A percentile compares a stretch with the other conserved stretches of the same genome.
Evolutionary conservation across 192 early-diverging fungal species (phyloP).

Genomic region (Oehlia diaphana): DNA sequence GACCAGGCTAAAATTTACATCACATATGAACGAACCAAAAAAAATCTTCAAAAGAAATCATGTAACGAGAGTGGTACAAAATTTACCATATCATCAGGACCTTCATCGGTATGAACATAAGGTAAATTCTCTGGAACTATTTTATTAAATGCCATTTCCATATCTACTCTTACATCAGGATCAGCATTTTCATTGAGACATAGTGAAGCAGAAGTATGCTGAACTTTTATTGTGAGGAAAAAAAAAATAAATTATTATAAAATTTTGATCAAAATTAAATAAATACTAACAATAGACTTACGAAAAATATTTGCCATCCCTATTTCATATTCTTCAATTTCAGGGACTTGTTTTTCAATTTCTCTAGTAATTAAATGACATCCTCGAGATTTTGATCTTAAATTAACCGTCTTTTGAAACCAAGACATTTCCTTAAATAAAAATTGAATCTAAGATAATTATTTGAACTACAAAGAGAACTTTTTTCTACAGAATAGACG

Average conservation of each 20-base stretch:
- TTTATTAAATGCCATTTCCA: conserved; percentile 84
- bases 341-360: conserved; percentile 60
- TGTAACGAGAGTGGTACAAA: not conserved
- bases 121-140: conserved; percentile 77
- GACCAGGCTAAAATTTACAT: conserved; percentile 60
- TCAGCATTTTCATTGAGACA: conserved; percentile 89
- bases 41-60: not conserved
- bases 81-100: conserved; percentile 82
- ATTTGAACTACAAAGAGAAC: too few relatives aligned
- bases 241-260: conserved; percentile 2
- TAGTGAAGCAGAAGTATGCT: conserved; percentile 89
- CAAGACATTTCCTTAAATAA: conserved; percentile 52
- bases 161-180: conserved; percentile 72
- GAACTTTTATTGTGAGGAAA: conserved; percentile 46
- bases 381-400: conserved; percentile 62
- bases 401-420: conserved; percentile 64
- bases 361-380: conserved; percentile 79
- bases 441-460: too few relatives aligned
- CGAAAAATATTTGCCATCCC: conserved; percentile 87
- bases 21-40: not conserved
- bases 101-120: conserved; percentile 84
- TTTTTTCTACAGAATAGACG: too few relatives aligned
- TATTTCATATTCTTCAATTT: conserved; percentile 63
- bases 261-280: not conserved
- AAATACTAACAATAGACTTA: conserved; percentile 37